A percentile compares a stretch with the other conserved stretches of the same genome.
These are phyloP conservation scores for Ophiostoma australiae DNA, from an alignment of 2,329 filamentous ascomycete species.

Conservation along the genomic window DNA sequence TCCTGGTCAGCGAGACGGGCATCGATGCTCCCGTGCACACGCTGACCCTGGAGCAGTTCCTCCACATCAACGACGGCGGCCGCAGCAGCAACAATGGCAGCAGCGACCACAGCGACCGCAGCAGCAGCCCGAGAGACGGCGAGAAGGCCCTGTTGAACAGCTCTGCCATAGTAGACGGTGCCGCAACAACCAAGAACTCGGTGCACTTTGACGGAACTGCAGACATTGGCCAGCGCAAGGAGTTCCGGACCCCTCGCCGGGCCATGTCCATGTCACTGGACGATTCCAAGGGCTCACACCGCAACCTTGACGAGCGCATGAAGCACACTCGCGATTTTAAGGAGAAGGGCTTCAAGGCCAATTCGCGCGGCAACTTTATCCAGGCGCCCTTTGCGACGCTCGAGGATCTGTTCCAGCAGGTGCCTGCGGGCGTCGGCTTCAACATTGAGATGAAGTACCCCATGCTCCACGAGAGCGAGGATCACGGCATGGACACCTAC, in stretches of 20 bases:
- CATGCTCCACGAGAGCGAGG: conserved; percentile 92
- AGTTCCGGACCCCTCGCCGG: conserved; percentile 38
- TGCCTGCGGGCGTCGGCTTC: conserved; percentile 82
- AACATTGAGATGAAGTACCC: conserved; percentile 98
- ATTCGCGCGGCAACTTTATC: conserved; percentile 89
- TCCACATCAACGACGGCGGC: conserved; percentile 69
- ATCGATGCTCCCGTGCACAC: conserved; percentile 96
- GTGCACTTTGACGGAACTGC: conserved; percentile 24
- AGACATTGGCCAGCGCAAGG: conserved; percentile 25
- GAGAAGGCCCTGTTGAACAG: conserved; percentile 6
- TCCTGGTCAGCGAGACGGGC: conserved; percentile 93
- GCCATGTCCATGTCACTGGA: conserved; percentile 52
- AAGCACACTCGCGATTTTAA: conserved; percentile 96
- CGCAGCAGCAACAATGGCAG: conserved; percentile 24
- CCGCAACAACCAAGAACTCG: neutral
- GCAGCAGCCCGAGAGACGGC: neutral
- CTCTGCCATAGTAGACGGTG: neutral
- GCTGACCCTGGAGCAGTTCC: conserved; percentile 88
- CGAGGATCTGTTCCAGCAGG: conserved; percentile 82
- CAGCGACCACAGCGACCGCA: conserved; percentile 22
- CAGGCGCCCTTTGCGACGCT: conserved; percentile 93
- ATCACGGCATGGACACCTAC: conserved; percentile 95
- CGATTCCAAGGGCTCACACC: conserved; percentile 30
- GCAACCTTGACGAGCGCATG: conserved; percentile 70
- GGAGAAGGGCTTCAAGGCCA: conserved; percentile 90